Base-by-base conservation (phyloP, 2,329 filamentous ascomycete genomes). In the Fusarium kyushuense region DNA sequence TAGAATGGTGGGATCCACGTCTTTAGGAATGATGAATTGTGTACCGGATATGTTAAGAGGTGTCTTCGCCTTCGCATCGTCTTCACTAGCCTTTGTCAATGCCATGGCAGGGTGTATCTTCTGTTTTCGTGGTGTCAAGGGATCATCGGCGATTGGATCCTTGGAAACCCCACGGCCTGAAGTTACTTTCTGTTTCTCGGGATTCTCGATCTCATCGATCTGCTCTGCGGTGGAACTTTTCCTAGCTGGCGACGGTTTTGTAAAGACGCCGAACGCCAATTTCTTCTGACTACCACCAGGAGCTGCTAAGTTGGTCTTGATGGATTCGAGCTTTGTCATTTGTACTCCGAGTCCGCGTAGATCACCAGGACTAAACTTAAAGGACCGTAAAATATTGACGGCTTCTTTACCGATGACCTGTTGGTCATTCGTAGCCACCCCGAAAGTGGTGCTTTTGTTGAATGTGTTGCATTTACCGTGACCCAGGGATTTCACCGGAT, bases 391-490 rank as follows among this genome's bases (percentile, higher is more conserved):
- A 52, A 97, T 91, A 0, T 90, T 90, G n/a, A 97, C 83, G 0
- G 94, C 92, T 78, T 98, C 94, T 75, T 91, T 94, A 0, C 89
- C 89, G 38, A 98, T 85, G 2, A 87, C 78, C 29, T 91, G 87
- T 29, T 87, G 85, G 52, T 89, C 86, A 75, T 96, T 91, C 0
- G 95, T 98, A 6, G 94, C 89, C 17, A 97, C 88, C 1, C 95
- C 94, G 63, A 99, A 90, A 3, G 89, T 77, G 11, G 91, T 79
- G 72, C 93, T 97, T 78, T 96, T 98, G 82, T 93, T 98, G 82
- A 94, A 96, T 0, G 89, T 92, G 75, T 99, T 96, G 75, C 96
- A 99, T 79, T 94, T 95, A 2, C 96, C 96, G 78, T 98, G 96
- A 0, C 96, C 96, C 1, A 99, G 84, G 79, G 97, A 94, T 75